A percentile compares a stretch with the other conserved stretches of the same genome.
Conservation (phyloP, 371 early-diverging fungal genomes). For the Mortierella sp. region DNA sequence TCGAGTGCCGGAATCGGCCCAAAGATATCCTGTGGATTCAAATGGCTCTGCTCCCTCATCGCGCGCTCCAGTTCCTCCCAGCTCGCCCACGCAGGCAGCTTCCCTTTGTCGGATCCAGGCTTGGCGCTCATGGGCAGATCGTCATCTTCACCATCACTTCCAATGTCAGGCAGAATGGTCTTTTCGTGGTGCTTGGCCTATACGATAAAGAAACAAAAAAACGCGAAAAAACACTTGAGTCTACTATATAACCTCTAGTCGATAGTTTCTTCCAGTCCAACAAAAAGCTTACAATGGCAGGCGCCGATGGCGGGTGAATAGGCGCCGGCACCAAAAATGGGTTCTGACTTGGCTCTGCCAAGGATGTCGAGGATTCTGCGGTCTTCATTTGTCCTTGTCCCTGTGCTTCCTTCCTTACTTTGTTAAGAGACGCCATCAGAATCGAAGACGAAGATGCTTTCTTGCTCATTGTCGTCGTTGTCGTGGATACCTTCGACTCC, state of each 20-base stretch:
- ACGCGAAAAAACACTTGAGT: too few species aligned
- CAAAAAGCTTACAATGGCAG: conserved; percentile 8
- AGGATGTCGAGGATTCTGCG: not conserved
- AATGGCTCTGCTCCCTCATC: conserved; percentile 17
- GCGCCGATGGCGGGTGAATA: not conserved
- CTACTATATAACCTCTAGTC: not conserved
- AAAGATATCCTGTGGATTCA: conserved; percentile 46
- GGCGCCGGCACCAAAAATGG: conserved; percentile 16
- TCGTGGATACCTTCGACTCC: not conserved
- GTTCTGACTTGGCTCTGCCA: not conserved
- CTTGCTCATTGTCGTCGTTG: not conserved
- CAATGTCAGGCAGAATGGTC: conserved; percentile 41
- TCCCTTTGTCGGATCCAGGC: not conserved
- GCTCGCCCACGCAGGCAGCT: conserved; percentile 28
- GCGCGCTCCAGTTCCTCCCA: conserved; percentile 29
- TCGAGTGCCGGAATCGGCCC: conserved; percentile 36
- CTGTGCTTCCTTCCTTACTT: not conserved
- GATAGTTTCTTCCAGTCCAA: not conserved
- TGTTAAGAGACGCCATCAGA: not conserved
- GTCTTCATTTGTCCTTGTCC: not conserved
- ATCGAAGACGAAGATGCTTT: not conserved
- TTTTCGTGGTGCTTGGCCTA: conserved; percentile 14
- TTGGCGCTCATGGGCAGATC: not conserved
- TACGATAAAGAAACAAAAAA: not conserved
- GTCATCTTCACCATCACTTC: conserved; percentile 18